These are phyloP conservation scores for Boechera retrofracta DNA, from an alignment of 345 rosid species.

Conservation along the genomic window DNA sequence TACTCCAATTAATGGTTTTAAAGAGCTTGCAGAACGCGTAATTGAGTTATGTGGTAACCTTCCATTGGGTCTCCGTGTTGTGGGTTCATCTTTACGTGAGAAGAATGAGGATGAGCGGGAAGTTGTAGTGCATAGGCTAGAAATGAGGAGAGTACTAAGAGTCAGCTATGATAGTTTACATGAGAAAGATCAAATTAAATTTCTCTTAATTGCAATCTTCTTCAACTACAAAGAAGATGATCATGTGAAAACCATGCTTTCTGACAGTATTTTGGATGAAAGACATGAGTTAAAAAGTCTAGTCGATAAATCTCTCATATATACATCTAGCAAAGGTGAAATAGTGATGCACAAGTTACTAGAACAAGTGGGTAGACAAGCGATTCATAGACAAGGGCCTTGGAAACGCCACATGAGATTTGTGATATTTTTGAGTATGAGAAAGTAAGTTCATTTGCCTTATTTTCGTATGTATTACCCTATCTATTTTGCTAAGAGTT, in stretches of 20 bases:
- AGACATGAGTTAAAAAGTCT: neutral
- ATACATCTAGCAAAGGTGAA: neutral
- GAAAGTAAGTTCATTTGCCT: neutral
- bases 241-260: neutral
- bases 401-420: neutral
- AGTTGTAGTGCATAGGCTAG: neutral
- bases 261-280: neutral
- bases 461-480: neutral
- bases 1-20: neutral
- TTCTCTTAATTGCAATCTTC: neutral
- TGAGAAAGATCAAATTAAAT: neutral
- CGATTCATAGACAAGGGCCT: neutral
- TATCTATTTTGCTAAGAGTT: neutral
- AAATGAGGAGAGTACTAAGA: neutral
- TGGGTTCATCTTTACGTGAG: neutral
- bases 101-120: neutral
- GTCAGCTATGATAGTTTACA: neutral
- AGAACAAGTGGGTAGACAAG: neutral
- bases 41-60: neutral
- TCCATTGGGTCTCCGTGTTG: neutral
- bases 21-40: neutral
- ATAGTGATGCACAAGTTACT: neutral
- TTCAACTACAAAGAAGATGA: neutral
- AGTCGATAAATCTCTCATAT: neutral
- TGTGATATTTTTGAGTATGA: neutral